Evolutionary conservation across 1,284 basidiomycete genomes (phyloP).

Genomic region (Trametes versicolor): DNA sequence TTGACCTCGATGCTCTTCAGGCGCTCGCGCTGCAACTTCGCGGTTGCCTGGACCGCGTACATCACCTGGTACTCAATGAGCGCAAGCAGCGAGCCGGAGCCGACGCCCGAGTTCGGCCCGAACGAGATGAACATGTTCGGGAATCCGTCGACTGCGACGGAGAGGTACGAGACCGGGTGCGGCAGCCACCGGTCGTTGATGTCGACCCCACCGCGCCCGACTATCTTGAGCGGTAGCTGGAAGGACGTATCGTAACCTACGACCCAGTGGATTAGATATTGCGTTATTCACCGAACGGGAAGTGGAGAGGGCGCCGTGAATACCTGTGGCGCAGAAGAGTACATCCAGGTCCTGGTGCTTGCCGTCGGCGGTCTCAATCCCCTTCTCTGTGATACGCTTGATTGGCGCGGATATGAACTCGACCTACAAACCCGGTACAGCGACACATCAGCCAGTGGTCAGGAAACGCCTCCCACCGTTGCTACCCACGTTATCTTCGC

Average conservation of each 20-base stretch:
- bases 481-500: slow-evolving; percentile 61
- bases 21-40: slow-evolving; percentile 68
- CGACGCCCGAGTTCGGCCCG: slow-evolving; percentile 65
- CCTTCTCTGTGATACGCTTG: slow-evolving; percentile 58
- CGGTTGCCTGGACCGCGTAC: slow-evolving; percentile 60
- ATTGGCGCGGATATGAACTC: slow-evolving; percentile 63
- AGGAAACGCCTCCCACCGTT: background rate
- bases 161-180: slow-evolving; percentile 64
- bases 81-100: slow-evolving; percentile 61
- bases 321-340: slow-evolving; percentile 51
- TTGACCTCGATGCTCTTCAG: slow-evolving; percentile 69
- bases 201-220: slow-evolving; percentile 58
- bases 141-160: slow-evolving; percentile 64
- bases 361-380: slow-evolving; percentile 66
- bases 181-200: slow-evolving; percentile 61
- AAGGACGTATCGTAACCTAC: slow-evolving; percentile 65
- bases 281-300: background rate
- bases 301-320: background rate
- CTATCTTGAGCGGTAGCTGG: slow-evolving; percentile 59
- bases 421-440: slow-evolving; percentile 48
- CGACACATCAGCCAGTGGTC: background rate
- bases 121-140: slow-evolving; percentile 68
- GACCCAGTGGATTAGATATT: background rate
- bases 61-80: slow-evolving; percentile 65
- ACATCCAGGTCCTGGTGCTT: slow-evolving; percentile 63